phyloP scores from a whole-genome alignment of 352 stramenopile species.

The Phytophthora pisi region DNA sequence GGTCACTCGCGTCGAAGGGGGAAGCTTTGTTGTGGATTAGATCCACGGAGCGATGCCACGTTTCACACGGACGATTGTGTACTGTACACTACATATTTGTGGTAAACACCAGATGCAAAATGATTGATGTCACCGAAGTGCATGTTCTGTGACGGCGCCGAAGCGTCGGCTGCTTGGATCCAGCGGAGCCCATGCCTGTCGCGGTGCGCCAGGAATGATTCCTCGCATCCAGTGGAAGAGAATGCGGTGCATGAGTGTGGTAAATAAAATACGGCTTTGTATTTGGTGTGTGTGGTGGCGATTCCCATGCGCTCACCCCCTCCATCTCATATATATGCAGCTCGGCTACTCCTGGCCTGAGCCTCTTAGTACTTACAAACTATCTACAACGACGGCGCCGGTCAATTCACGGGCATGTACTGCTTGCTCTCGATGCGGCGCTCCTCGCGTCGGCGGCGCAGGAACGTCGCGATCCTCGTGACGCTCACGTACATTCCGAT shows the following conservation, averaged over 20 bases:
- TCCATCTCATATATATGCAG: conserved; percentile 25
- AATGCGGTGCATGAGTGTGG: background rate
- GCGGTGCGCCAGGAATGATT: background rate
- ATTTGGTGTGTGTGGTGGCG: conserved; percentile 14
- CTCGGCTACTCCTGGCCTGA: conserved; percentile 7
- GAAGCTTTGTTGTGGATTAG: conserved; percentile 18
- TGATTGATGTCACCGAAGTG: background rate
- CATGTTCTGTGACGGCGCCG: background rate
- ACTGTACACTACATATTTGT: background rate
- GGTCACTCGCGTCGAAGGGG: conserved; percentile 7
- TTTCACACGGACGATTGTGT: conserved; percentile 5
- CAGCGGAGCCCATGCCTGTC: background rate
- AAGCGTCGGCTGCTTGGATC: conserved; percentile 3
- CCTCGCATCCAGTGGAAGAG: background rate
- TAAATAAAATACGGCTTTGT: conserved; percentile 9
- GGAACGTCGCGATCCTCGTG: conserved; percentile 44
- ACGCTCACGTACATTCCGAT: conserved; percentile 63
- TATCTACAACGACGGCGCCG: conserved; percentile 7
- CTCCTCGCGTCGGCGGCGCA: conserved; percentile 64
- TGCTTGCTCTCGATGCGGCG: conserved; percentile 69
- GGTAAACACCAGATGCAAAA: conserved; percentile 4
- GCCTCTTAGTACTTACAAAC: conserved; percentile 25
- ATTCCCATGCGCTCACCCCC: conserved; percentile 2
- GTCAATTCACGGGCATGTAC: conserved; percentile 69
- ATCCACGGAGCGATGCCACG: conserved; percentile 22